Percentiles rank a stretch among this genome's conserved stretches.
Evolutionary conservation across 768 basidiomycete genomes (phyloP).

Genomic region (Erythrobasidium yunnanense): DNA sequence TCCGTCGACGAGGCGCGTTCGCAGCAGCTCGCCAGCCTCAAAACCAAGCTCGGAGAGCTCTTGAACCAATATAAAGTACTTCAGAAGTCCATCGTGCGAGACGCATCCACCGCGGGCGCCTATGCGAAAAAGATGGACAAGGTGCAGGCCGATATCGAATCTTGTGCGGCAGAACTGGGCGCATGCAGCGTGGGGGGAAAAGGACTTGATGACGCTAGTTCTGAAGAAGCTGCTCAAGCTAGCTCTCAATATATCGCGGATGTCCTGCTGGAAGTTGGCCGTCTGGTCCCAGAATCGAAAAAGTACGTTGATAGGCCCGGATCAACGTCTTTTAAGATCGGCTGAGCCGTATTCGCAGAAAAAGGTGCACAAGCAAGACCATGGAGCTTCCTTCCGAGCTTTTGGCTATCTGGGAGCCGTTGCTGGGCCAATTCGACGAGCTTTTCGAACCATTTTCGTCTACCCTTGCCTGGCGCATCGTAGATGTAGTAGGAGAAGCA

Average conservation of each 20-base stretch:
- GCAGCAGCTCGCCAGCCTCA: slow-evolving; percentile 39
- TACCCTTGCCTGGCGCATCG: background rate
- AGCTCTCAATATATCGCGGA: slow-evolving; percentile 62
- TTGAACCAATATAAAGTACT: slow-evolving; percentile 64
- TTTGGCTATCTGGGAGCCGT: slow-evolving; percentile 37
- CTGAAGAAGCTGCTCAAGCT: slow-evolving; percentile 51
- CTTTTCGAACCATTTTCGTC: slow-evolving; percentile 1
- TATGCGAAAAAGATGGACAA: slow-evolving; percentile 49
- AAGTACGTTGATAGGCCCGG: slow-evolving; percentile 55
- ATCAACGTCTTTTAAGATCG: too few relatives aligned
- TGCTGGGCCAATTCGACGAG: slow-evolving; percentile 33
- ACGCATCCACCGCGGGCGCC: slow-evolving; percentile 52
- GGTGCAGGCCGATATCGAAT: slow-evolving; percentile 56
- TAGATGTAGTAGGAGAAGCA: background rate
- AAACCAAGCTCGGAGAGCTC: slow-evolving; percentile 48
- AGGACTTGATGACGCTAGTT: background rate
- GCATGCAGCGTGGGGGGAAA: slow-evolving; percentile 40
- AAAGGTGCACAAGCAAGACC: slow-evolving; percentile 31
- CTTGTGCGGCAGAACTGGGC: slow-evolving; percentile 54
- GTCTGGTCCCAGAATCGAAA: slow-evolving; percentile 68
- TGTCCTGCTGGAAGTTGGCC: slow-evolving; percentile 58
- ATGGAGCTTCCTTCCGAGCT: slow-evolving; percentile 30
- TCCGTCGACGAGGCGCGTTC: background rate
- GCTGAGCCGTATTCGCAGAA: too few relatives aligned
- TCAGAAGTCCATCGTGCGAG: slow-evolving; percentile 54